A percentile compares a stretch with the other conserved stretches of the same genome.
phyloP scores from a whole-genome alignment of 106 monocot genomes.

The Triglochin maritima region DNA sequence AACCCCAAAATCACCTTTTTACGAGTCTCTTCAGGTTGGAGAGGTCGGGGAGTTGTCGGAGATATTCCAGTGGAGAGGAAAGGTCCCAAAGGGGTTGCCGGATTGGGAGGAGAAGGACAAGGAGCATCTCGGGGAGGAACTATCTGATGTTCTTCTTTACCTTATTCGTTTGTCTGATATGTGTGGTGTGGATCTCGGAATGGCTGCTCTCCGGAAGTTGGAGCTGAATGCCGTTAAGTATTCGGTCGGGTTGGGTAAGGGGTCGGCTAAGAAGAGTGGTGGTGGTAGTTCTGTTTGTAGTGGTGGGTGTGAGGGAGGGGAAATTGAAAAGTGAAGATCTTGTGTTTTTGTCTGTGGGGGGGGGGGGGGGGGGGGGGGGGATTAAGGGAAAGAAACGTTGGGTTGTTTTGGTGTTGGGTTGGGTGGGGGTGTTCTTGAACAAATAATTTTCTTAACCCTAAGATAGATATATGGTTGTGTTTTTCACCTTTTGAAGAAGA shows the following conservation, averaged over 20 bases:
- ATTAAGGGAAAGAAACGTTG: too few species aligned
- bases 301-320: too few species aligned
- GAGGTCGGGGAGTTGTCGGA: conserved; percentile 9
- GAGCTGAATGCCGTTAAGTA: conserved; percentile 4
- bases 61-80: conserved; percentile 11
- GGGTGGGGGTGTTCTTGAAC: too few species aligned
- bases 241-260: neutral
- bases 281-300: too few species aligned
- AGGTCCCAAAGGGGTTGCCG: neutral
- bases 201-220: neutral
- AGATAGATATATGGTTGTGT: too few species aligned
- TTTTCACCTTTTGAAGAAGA: too few species aligned
- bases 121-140: conserved; percentile 6
- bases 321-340: too few species aligned
- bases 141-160: conserved; percentile 7
- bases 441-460: too few species aligned
- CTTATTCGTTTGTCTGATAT: conserved; percentile 1
- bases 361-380: too few species aligned
- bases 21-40: neutral
- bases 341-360: too few species aligned
- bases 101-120: neutral
- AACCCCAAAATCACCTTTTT: neutral
- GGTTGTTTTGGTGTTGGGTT: too few species aligned
- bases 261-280: too few species aligned
- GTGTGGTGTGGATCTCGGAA: conserved; percentile 2